Conservation (phyloP, 2,329 filamentous ascomycete genomes). For the Berkeleyomyces rouxiae region DNA sequence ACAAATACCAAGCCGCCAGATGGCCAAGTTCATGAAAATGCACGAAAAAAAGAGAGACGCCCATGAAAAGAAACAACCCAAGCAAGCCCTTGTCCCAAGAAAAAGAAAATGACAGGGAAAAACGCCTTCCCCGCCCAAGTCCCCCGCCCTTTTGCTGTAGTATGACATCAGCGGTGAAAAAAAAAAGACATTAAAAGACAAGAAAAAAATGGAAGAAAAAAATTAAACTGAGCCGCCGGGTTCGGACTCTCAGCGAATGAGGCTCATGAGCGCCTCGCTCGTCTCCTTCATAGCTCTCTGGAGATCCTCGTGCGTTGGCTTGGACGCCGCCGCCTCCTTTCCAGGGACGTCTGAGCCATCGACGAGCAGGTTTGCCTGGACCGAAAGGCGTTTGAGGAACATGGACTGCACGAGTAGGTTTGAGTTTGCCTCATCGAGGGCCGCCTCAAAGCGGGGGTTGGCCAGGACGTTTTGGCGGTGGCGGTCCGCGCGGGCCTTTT, state of each 20-base stretch:
- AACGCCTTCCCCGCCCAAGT: not conserved
- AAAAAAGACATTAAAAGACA: not conserved
- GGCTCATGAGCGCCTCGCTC: constrained; percentile 11
- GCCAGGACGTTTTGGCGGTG: not conserved
- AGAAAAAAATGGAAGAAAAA: not conserved
- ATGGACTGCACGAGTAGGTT: constrained; percentile 10
- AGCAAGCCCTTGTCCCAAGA: not conserved
- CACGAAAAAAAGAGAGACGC: not conserved
- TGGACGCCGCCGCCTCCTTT: not conserved
- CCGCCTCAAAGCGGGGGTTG: constrained; percentile 6
- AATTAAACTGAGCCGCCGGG: not conserved
- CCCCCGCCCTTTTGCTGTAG: not conserved
- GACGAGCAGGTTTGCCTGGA: constrained; percentile 6
- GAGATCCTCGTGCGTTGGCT: not conserved
- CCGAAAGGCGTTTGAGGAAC: constrained; percentile 8
- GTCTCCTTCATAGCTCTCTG: constrained; percentile 7
- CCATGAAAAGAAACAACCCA: not conserved
- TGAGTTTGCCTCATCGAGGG: constrained; percentile 7
- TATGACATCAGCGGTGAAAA: not conserved
- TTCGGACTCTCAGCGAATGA: constrained; percentile 3
- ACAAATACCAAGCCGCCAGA: not conserved
- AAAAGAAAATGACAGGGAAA: not conserved
- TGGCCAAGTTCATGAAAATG: not conserved
- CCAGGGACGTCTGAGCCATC: not conserved
- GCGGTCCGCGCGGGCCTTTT: constrained; percentile 2